Base-by-base conservation (phyloP, 495 filamentous ascomycete species). In the Endocarpon pusillum region DNA sequence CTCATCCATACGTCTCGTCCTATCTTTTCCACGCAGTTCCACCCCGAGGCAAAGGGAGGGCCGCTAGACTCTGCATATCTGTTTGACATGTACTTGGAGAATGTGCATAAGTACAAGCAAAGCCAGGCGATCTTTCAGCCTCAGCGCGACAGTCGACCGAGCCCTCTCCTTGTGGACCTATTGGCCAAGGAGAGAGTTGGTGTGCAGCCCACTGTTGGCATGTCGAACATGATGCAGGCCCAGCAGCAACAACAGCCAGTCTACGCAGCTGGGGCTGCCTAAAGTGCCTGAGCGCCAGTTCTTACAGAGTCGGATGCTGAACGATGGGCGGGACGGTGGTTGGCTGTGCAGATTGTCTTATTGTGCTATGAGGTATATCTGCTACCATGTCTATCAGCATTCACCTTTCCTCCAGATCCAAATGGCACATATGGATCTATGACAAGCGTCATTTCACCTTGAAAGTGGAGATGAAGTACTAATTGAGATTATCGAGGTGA, bases 21-120 rank as follows among this genome's bases (percentile, higher is more conserved):
- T 21, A 97, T 97, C 52, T 96, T 97, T 69, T 82, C 78, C 41
- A 92, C 86, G 36, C 89, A 96, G 56, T 97, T 96, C 72, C 89
- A 97, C 51, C 89, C 89, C 22, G 89, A 96, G 58, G 91, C 89
- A 34, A 89, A 91, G 60, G 89, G 89, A 26, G 89, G 91, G 34
- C 89, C 89, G 17, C 72, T 91, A 49, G 89, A 97, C 59, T 86
- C 79, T 19, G 67, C 80, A 0, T 96, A 91, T 55, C 69, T 97
- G 29, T 97, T 97, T 51, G 89, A 97, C 56, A 80, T 78, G 61
- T 97, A 97, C 58, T 62, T 97, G 15, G 73, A 89, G 49, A 85
- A 77, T 41, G 85, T 94, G 14, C 64, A 68, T 53, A 74, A 76
- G 52, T 94, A 81, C 67, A 94, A 94, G 75, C 62, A 74, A 40